These are phyloP conservation scores for Orbilia javanica DNA, from an alignment of 2,329 filamentous ascomycete genomes.

Conservation along the genomic window DNA sequence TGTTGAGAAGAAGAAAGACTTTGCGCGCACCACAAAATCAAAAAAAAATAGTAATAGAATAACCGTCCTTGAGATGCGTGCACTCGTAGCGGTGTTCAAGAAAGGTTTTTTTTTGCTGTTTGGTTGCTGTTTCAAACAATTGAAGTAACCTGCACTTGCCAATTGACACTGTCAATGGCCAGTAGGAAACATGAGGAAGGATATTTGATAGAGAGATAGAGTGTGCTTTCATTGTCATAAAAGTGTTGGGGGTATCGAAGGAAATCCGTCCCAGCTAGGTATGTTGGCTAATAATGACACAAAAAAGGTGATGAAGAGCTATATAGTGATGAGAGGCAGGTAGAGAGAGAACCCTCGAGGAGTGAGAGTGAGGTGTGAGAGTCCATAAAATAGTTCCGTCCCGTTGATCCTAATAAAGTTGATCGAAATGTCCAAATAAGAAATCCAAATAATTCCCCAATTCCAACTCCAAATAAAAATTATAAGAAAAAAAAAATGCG, in stretches of 20 bases:
- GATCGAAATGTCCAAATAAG: slow-evolving; percentile 15
- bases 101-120: neutral
- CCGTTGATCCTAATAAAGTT: slow-evolving; percentile 13
- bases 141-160: neutral
- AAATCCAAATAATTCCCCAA: slow-evolving; percentile 24
- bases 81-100: slow-evolving; percentile 1
- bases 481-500: slow-evolving; percentile 19
- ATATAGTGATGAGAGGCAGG: slow-evolving; percentile 17
- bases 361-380: neutral
- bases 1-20: neutral
- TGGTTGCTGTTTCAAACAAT: slow-evolving; percentile 6
- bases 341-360: neutral
- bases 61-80: slow-evolving; percentile 15
- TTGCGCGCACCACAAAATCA: neutral
- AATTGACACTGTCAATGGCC: neutral
- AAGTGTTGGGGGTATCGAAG: slow-evolving; percentile 35
- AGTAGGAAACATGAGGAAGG: neutral
- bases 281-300: slow-evolving; percentile 58
- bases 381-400: slow-evolving; percentile 20
- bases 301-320: slow-evolving; percentile 24
- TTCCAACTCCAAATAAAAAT: slow-evolving; percentile 40
- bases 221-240: slow-evolving; percentile 53
- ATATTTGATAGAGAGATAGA: slow-evolving; percentile 1
- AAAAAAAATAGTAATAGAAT: neutral
- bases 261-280: slow-evolving; percentile 22